phyloP scores from a whole-genome alignment of 169 alveolate genomes.

The Plasmodium berghei region DNA sequence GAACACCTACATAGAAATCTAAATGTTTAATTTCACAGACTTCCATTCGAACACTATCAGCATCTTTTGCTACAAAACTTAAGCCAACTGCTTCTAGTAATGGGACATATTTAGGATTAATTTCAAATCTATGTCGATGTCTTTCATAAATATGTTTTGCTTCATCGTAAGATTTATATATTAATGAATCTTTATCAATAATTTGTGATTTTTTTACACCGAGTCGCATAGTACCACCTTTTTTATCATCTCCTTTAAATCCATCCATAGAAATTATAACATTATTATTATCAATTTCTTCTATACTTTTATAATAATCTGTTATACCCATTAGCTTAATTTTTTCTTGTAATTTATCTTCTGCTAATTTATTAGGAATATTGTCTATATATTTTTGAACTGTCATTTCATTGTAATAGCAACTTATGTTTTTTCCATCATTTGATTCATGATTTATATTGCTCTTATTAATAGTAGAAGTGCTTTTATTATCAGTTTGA shows the following conservation, averaged over 20 bases:
- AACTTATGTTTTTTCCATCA: background rate
- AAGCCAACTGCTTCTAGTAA: constrained; percentile 91
- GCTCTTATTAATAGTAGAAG: background rate
- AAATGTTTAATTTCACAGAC: constrained; percentile 89
- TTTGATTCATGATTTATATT: background rate
- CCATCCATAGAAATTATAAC: constrained; percentile 80
- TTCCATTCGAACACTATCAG: constrained; percentile 92
- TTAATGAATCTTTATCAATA: constrained; percentile 89
- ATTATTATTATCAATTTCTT: constrained; percentile 76
- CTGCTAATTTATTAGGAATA: constrained; percentile 39
- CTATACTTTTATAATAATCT: constrained; percentile 53
- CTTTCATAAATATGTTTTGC: constrained; percentile 91
- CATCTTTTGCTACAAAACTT: constrained; percentile 92
- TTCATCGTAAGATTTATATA: constrained; percentile 91
- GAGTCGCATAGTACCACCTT: constrained; percentile 96
- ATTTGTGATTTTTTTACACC: constrained; percentile 92
- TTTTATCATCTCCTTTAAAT: constrained; percentile 80
- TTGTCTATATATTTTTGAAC: constrained; percentile 36
- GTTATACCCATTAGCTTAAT: constrained; percentile 61
- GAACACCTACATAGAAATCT: constrained; percentile 94
- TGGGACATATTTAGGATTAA: constrained; percentile 90
- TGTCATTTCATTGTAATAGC: background rate
- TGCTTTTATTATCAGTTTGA: background rate
- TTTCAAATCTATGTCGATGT: constrained; percentile 96
- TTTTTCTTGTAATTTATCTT: constrained; percentile 41